phyloP scores from a whole-genome alignment of 2,329 filamentous ascomycete species.

The Fusarium udum region DNA sequence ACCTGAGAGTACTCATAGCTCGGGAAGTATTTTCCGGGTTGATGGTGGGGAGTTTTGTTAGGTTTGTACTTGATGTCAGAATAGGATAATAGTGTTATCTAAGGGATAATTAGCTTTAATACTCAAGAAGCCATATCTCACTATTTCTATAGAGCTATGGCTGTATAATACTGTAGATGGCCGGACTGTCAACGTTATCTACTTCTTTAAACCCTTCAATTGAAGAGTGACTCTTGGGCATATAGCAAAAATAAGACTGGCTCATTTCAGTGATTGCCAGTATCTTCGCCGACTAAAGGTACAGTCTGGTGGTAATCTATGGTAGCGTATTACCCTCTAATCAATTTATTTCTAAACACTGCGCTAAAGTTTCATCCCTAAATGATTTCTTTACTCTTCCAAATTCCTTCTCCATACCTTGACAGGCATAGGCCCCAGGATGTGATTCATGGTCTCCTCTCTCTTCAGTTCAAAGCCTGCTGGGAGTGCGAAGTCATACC shows the following conservation, averaged over 20 bases:
- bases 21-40: background rate
- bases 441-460: background rate
- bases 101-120: too few species aligned
- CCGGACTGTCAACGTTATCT: background rate
- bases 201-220: background rate
- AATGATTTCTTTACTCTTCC: background rate
- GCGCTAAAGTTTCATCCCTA: background rate
- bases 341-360: background rate
- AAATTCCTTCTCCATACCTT: background rate
- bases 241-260: background rate
- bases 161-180: background rate
- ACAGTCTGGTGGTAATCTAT: too few species aligned
- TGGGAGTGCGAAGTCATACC: slow-evolving; percentile 42
- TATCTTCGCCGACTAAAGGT: too few species aligned
- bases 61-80: too few species aligned
- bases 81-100: too few species aligned
- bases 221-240: background rate
- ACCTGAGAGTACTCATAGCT: background rate
- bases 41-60: background rate
- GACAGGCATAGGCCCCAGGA: background rate
- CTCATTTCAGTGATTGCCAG: background rate
- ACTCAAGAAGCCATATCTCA: too few species aligned
- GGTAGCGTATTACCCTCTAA: background rate
- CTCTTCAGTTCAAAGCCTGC: background rate
- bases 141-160: background rate